These are phyloP conservation scores for Candida patagonica DNA, from an alignment of 805 yeast genomes.

Conservation along the genomic window DNA sequence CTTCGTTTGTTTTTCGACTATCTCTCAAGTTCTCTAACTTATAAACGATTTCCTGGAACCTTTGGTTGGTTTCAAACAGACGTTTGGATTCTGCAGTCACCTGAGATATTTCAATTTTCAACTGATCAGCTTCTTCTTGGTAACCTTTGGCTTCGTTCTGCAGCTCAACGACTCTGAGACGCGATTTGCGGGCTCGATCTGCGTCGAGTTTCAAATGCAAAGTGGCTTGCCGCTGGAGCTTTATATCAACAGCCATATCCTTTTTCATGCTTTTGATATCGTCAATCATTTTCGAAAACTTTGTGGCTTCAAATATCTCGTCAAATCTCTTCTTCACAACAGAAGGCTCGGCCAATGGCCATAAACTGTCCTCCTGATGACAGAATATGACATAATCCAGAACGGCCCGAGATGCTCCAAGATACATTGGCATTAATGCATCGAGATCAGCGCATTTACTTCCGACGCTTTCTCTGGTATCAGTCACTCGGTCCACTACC, in stretches of 20 bases:
- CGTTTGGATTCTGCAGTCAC: slow-evolving; percentile 51
- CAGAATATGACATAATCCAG: slow-evolving; percentile 91
- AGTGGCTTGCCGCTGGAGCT: slow-evolving; percentile 67
- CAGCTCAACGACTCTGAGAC: slow-evolving; percentile 38
- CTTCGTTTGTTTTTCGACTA: slow-evolving; percentile 35
- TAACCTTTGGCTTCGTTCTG: slow-evolving; percentile 36
- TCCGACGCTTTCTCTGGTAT: slow-evolving; percentile 65
- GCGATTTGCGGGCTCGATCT: slow-evolving; percentile 56
- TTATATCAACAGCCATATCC: slow-evolving; percentile 67
- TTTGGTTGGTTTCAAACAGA: slow-evolving; percentile 69
- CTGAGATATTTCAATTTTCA: slow-evolving; percentile 42
- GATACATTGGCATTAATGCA: slow-evolving; percentile 62
- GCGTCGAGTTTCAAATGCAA: slow-evolving; percentile 67
- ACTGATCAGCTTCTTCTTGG: slow-evolving; percentile 37
- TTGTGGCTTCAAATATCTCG: slow-evolving; percentile 92
- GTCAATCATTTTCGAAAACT: slow-evolving; percentile 84
- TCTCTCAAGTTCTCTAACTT: slow-evolving; percentile 49
- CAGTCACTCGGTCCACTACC: slow-evolving; percentile 37
- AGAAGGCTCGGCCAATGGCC: slow-evolving; percentile 91
- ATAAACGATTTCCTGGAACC: slow-evolving; percentile 64
- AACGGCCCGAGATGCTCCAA: slow-evolving; percentile 84
- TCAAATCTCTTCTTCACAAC: slow-evolving; percentile 85
- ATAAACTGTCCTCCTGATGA: slow-evolving; percentile 92
- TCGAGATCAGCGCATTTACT: slow-evolving; percentile 82
- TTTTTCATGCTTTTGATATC: slow-evolving; percentile 65